Conservation (phyloP, 345 rosid species). For the Salix purpurea region DNA sequence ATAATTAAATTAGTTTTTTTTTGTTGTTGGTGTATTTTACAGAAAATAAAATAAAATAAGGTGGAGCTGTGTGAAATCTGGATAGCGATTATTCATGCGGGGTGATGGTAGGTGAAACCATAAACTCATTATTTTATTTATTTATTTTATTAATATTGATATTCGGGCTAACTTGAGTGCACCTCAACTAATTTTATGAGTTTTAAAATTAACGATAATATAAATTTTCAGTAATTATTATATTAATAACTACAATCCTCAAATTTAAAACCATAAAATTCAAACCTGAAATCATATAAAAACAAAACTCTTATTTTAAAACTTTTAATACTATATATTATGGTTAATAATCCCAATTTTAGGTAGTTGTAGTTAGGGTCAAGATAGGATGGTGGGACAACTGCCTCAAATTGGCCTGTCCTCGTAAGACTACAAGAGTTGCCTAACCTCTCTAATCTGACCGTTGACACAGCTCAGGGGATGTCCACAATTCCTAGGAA, state of each 20-base stretch:
- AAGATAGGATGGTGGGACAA: background rate
- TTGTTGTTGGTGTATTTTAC: background rate
- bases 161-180: fast-evolving
- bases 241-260: too few relatives aligned
- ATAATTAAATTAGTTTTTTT: too few relatives aligned
- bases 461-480: constrained; percentile 1
- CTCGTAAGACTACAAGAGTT: background rate
- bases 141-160: too few relatives aligned
- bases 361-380: background rate
- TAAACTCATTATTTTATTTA: too few relatives aligned
- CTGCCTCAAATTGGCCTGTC: constrained; percentile 4
- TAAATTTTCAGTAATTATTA: too few relatives aligned
- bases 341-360: background rate
- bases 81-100: background rate
- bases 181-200: too few relatives aligned
- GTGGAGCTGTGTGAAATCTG: background rate
- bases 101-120: background rate
- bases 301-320: too few relatives aligned
- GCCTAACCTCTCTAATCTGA: background rate
- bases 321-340: too few relatives aligned
- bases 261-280: too few relatives aligned
- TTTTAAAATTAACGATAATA: too few relatives aligned
- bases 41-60: too few relatives aligned
- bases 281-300: too few relatives aligned
- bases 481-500: background rate